These are phyloP conservation scores for Leishmania guyanensis DNA, from an alignment of 208 protist species.

Conservation along the genomic window DNA sequence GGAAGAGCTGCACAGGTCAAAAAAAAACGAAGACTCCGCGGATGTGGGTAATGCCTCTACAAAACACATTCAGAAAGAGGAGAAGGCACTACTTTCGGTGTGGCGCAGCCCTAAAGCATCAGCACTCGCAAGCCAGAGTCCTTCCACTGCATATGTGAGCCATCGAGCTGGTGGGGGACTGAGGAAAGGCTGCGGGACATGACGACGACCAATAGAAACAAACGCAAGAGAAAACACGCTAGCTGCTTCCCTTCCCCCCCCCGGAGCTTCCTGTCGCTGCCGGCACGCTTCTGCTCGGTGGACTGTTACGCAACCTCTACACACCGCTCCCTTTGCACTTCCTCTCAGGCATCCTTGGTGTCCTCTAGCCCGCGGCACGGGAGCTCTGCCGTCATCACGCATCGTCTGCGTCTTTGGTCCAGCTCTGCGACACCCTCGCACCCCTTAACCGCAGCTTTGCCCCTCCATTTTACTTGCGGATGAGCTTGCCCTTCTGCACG, in stretches of 20 bases:
- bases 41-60: neutral
- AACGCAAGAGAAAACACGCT: neutral
- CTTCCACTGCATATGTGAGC: neutral
- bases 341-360: too few relatives aligned
- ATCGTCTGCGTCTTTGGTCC: neutral
- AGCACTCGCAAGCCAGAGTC: neutral
- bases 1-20: neutral
- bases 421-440: neutral
- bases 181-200: neutral
- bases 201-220: neutral
- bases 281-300: neutral
- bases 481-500: slow-evolving; percentile 55
- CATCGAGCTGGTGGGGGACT: neutral
- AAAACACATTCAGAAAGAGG: neutral
- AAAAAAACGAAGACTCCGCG: neutral
- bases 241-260: neutral
- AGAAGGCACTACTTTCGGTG: neutral
- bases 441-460: neutral
- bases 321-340: neutral
- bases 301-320: neutral
- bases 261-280: neutral
- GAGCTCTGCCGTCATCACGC: neutral
- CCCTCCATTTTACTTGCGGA: slow-evolving; percentile 25
- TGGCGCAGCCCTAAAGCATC: neutral
- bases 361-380: neutral